Conservation (phyloP, 371 early-diverging fungal species). For the Zychaea mexicana region DNA sequence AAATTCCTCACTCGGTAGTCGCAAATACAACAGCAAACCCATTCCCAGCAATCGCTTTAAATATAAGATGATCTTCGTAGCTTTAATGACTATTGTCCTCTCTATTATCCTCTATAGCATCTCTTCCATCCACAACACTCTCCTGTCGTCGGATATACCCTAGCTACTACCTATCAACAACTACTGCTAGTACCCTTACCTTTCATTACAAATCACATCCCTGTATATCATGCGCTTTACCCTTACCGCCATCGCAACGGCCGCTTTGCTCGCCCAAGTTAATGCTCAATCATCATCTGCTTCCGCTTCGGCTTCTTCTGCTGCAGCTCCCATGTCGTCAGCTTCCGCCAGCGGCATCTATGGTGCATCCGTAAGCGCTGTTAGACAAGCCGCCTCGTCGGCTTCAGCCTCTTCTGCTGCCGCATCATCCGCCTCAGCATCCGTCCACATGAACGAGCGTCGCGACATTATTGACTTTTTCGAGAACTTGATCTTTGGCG, state of each 20-base stretch:
- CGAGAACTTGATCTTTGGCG: slow-evolving; percentile 6
- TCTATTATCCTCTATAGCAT: background rate
- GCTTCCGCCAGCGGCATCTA: background rate
- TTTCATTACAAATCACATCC: background rate
- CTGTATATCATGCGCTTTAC: slow-evolving; percentile 13
- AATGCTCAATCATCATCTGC: slow-evolving; percentile 4
- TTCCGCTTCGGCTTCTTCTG: background rate
- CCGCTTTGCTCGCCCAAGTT: slow-evolving; percentile 4
- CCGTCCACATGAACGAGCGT: slow-evolving; percentile 3
- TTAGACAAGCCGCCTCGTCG: slow-evolving; percentile 10
- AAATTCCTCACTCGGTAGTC: slow-evolving; percentile 6
- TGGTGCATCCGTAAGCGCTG: slow-evolving; percentile 1
- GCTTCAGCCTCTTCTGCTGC: slow-evolving; percentile 13
- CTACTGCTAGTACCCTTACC: too few relatives aligned
- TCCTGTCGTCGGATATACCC: too few relatives aligned
- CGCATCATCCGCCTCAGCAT: slow-evolving; percentile 6
- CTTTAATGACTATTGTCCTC: background rate
- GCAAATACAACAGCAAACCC: background rate
- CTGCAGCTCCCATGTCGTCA: too few relatives aligned
- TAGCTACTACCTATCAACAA: too few relatives aligned
- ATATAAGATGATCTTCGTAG: background rate
- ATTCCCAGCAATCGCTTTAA: background rate
- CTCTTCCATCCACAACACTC: background rate
- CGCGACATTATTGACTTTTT: slow-evolving; percentile 10
- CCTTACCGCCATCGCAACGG: slow-evolving; percentile 13